Base-by-base conservation (phyloP, 805 yeast species). In the Isabelozyma rhagii region DNA sequence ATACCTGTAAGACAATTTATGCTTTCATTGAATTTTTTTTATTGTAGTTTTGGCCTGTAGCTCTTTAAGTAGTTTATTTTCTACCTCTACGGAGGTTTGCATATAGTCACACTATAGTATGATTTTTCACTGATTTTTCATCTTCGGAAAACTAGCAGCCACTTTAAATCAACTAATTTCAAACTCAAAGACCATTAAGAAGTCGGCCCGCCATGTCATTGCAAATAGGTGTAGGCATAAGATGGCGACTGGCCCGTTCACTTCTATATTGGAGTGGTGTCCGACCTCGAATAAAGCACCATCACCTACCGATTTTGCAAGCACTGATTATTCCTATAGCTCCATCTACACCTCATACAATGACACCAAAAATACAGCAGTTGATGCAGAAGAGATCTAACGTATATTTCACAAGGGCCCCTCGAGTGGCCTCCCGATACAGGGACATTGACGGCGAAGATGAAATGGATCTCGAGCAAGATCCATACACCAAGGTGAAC, bases 1-100 rank as follows among this genome's bases (percentile, higher is more conserved):
- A 42, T 48, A 38, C 13, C 36, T 28, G 36, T 14, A 25, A 43
- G 40, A 39, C 40, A 41, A 27, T n/a, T 11, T 40, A 44, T 46
- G 46, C 46, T 43, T 46, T 7, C 44, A 34, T 46, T 39, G n/a
- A 8, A 31, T 8, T 31, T 31, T 31, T 31, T 31, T 9, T 4
- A 31, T 8, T 31, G 36, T 31, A 31, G 10, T 31, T 31, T 31
- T 9, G n/a, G 25, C 25, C 25, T 21, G 25, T 21, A 21, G 6
- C 25, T 21, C 6, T 31, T 13, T 31, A 5, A 10, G 36, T 31
- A 31, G 36, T 31, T 31, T 31, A 8, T 5, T 31, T 31, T 31
- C n/a, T 31, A 9, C 36, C 8, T 10, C 36, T 21, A 21, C 6
- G 2, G 10, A 13, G 36, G 36, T 31, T 31, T 31, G 36, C 36